These are phyloP conservation scores for Lyophyllum atratum DNA, from an alignment of 768 basidiomycete genomes.

Conservation along the genomic window DNA sequence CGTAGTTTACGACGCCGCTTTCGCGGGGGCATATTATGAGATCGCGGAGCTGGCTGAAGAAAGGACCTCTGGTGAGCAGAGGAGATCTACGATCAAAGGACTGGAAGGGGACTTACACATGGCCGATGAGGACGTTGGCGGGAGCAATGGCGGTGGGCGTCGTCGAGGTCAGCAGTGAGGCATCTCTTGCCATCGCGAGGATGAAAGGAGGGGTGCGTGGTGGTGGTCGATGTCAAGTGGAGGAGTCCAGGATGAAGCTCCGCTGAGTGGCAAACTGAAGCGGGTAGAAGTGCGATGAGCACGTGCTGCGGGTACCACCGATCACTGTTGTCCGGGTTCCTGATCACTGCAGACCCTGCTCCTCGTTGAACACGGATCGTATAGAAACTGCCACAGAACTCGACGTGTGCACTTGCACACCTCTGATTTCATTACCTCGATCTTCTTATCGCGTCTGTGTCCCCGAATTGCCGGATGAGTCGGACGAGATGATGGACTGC, in stretches of 20 bases:
- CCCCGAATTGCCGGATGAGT: not conserved
- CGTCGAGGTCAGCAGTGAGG: slow-evolving; percentile 43
- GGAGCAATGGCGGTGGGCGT: slow-evolving; percentile 42
- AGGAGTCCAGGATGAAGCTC: not conserved
- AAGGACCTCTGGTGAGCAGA: not conserved
- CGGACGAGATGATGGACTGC: not conserved
- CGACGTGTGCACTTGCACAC: not conserved
- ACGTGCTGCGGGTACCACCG: not conserved
- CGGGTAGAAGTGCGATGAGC: not conserved
- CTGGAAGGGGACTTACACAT: slow-evolving; percentile 53
- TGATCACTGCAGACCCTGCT: not conserved
- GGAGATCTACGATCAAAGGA: not conserved
- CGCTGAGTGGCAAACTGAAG: not conserved
- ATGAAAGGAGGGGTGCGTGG: not conserved
- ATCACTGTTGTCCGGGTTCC: not conserved
- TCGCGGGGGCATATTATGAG: slow-evolving; percentile 74
- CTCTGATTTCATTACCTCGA: not conserved
- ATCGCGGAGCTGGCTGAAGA: slow-evolving; percentile 72
- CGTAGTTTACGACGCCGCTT: slow-evolving; percentile 64
- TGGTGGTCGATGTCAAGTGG: not conserved
- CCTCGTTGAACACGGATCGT: not conserved
- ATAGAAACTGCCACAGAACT: not conserved
- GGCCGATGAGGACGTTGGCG: slow-evolving; percentile 55
- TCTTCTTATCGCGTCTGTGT: not conserved
- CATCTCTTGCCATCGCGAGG: slow-evolving; percentile 49